Base-by-base conservation (phyloP, 2,329 filamentous ascomycete genomes). In the Pseudocercospora pini-densiflorae region DNA sequence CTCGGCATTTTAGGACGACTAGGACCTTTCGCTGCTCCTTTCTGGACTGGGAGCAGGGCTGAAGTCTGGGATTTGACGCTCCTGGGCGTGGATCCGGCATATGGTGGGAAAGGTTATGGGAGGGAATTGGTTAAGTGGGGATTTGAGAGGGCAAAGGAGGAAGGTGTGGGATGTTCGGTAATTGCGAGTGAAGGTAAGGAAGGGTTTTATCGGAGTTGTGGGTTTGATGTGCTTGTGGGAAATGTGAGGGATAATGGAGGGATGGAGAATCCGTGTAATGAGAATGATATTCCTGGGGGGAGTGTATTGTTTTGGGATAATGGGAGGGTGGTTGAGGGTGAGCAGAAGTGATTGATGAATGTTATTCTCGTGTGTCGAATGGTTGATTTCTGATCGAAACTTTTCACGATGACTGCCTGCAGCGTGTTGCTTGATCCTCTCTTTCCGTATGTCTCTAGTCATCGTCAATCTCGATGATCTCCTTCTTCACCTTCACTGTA, bases 81-180 rank as follows among this genome's bases (percentile, higher is more conserved):
- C 1, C 43, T 75, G 0, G 74, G 71, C 14, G 72, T 76, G 0
- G 71, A 71, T 59, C 71, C 74, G 1, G 36, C 60, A 5, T 64
- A 63, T 7, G 64, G 71, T 9, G 66, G 71, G 3, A 67, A 70
- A 36, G 75, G 75, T 0, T 70, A 72, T 24, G 75, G 75, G 1
- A 64, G 68, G 27, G 61, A 70, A n/a, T 63, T 77, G 16, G 71
- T 74, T 2, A 58, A 45, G 47, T 76, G 72, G 68, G 75, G 75
- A 3, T 71, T 77, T n/a, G 74, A 74, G 55, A 54, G 64, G 9
- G 74, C 75, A 49, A 72, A 57, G 55, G 43, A 51, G 54, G 85
- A 86, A 71, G 90, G 85, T 85, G 90, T 90, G 57, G 69, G 79
- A 21, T 70, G 70, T 16, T 72, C 72, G 59, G 70, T 75, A 27